phyloP scores from a whole-genome alignment of 352 stramenopile genomes.

The Phytophthora constricta region DNA sequence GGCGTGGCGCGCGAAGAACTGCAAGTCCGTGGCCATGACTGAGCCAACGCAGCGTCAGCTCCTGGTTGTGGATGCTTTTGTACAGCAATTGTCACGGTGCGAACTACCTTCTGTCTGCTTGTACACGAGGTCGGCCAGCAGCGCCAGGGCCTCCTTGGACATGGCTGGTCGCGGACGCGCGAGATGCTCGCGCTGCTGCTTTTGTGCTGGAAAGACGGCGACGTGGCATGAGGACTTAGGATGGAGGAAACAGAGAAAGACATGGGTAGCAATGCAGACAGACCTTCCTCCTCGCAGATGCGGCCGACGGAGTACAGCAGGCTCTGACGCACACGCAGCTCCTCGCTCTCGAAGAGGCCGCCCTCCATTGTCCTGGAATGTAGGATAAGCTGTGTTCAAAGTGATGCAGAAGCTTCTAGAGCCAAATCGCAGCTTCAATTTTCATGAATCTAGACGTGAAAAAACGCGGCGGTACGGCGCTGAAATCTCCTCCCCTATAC shows the following conservation, averaged over 20 bases:
- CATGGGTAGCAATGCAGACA: background rate
- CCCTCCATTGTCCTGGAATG: slow-evolving; percentile 2
- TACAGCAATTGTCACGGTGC: background rate
- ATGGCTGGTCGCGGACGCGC: slow-evolving; percentile 44
- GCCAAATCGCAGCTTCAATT: background rate
- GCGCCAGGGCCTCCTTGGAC: slow-evolving; percentile 70
- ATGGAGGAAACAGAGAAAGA: background rate
- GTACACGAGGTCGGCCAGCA: slow-evolving; percentile 70
- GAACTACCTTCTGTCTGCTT: slow-evolving; percentile 66
- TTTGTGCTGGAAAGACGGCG: slow-evolving; percentile 42
- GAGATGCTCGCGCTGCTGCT: slow-evolving; percentile 56
- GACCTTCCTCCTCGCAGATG: slow-evolving; percentile 75
- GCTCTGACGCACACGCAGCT: slow-evolving; percentile 82
- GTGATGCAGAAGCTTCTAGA: background rate
- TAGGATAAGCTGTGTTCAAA: too few species aligned
- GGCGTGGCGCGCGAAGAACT: slow-evolving; percentile 76
- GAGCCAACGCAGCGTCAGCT: background rate
- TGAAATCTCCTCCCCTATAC: too few species aligned
- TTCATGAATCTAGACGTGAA: background rate
- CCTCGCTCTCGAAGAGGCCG: slow-evolving; percentile 32
- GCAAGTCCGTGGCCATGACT: slow-evolving; percentile 80
- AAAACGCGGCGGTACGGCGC: background rate
- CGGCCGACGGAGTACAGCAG: slow-evolving; percentile 71
- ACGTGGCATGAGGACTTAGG: background rate
- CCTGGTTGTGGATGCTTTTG: background rate